Evolutionary conservation across 371 early-diverging fungal genomes (phyloP), one percentile per base, ranked within the genome.

Genomic region (Mycotypha africana): DNA sequence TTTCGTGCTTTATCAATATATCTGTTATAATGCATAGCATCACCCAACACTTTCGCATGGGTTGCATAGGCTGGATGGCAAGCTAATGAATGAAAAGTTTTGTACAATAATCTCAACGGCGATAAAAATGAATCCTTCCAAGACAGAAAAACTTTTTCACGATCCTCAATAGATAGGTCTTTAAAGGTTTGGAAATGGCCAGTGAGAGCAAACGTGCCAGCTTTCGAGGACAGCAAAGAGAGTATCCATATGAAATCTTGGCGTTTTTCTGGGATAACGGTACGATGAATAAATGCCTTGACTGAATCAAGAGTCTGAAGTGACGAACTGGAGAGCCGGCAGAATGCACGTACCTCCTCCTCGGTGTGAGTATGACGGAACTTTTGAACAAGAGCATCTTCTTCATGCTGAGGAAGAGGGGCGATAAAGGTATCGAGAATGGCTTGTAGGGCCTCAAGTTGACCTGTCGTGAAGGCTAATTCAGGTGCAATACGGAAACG

Each of bases 201-300:
- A 14, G 80, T 77, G 16, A 86, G 49, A 4, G 74, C 69, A 41
- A 76, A 64, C 1, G 80, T 70, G 38, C 84, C 86, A 11, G 74
- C 51, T 23, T 69, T 58, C 10, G 57, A 63, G 28, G 66, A 57
- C 2, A 73, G 53, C 12, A 65, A 12, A 5, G 60, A 51, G 16
- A 74, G 39, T 12, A 60, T 38, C 38, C 57, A 26, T 14, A 36
- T 22, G 5, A 76, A 43, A 12, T 71, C 71, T 1, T 40, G 15
- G 8, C 61, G 58, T 14, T 73, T 73, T 11, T 64, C 65, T 16
- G 58, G 51, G n/a, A 70, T 42, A 3, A 68, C 42, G 6, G 64
- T 56, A 25, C 58, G 60, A 28, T 63, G 37, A 5, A 68, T n/a
- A 35, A 64, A 64, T 0, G 26, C 26, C 23, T 33, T 44, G 19